Conservation (phyloP, 2,329 filamentous ascomycete genomes). For the Epichloe glyceriae region DNA sequence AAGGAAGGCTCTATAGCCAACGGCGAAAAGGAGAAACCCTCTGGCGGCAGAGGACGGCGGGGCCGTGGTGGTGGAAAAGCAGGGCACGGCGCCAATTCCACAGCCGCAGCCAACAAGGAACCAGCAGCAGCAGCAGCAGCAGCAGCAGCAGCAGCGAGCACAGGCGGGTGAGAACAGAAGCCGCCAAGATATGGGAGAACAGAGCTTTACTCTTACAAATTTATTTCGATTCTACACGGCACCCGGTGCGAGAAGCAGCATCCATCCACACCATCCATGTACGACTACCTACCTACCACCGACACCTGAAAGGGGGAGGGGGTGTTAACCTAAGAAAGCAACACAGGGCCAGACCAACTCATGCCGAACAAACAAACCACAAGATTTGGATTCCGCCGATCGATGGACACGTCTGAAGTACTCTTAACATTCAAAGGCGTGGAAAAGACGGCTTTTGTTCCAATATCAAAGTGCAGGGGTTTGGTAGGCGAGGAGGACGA, state of each 20-base stretch:
- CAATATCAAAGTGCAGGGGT: not conserved
- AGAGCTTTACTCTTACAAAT: not conserved
- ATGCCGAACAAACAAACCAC: not conserved
- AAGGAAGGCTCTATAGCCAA: slow-evolving; percentile 3
- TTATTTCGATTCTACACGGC: slow-evolving; percentile 1
- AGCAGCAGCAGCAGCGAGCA: slow-evolving; percentile 2
- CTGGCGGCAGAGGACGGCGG: slow-evolving; percentile 18
- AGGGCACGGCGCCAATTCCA: slow-evolving; percentile 3
- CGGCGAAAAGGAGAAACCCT: slow-evolving; percentile 14
- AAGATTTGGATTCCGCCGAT: not conserved
- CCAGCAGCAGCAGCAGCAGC: not conserved
- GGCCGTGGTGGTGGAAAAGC: slow-evolving; percentile 17
- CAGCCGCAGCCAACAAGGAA: slow-evolving; percentile 1
- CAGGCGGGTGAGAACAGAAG: slow-evolving; percentile 6
- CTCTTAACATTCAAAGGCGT: not conserved
- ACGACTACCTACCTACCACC: not conserved
- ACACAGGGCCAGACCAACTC: not conserved
- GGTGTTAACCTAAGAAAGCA: not conserved
- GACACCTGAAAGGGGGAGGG: no score
- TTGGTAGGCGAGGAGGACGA: not conserved
- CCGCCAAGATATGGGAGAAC: not conserved
- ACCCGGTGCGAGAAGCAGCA: not conserved
- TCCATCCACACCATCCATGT: not conserved
- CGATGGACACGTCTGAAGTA: not conserved
- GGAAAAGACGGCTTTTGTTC: not conserved